Evolutionary conservation across 2,329 filamentous ascomycete species (phyloP).

Genomic region (Rhytidhysteron rufulum): DNA sequence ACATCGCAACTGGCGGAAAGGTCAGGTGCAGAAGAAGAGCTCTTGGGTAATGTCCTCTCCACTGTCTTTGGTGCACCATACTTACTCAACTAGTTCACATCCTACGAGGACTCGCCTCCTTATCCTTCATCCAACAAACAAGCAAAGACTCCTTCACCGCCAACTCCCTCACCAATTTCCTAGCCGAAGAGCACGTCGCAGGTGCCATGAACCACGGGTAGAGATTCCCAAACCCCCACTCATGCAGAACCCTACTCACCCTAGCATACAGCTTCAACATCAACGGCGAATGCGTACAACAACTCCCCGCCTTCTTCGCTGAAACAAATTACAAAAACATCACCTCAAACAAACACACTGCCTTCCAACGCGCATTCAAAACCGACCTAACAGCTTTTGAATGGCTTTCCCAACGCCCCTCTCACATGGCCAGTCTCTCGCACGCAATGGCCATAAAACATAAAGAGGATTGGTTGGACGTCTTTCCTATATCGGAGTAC

Average conservation of each 20-base stretch:
- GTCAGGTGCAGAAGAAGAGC: slow-evolving; percentile 19
- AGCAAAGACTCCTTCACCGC: slow-evolving; percentile 22
- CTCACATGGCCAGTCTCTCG: slow-evolving; percentile 23
- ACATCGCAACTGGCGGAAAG: slow-evolving; percentile 16
- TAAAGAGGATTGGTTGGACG: slow-evolving; percentile 15
- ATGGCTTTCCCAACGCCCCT: slow-evolving; percentile 21
- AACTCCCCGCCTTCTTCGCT: slow-evolving; percentile 26
- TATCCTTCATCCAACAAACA: slow-evolving; percentile 26
- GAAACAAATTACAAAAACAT: slow-evolving; percentile 24
- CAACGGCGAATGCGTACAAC: slow-evolving; percentile 17
- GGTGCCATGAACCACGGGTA: slow-evolving; percentile 22
- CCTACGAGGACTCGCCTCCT: slow-evolving; percentile 30
- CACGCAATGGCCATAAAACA: slow-evolving; percentile 25
- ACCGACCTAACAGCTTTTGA: slow-evolving; percentile 25
- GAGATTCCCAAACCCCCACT: not conserved
- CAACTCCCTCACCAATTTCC: slow-evolving; percentile 23
- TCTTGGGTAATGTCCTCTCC: slow-evolving; percentile 13
- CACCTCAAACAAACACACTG: slow-evolving; percentile 18
- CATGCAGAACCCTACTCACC: not conserved
- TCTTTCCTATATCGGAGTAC: slow-evolving; percentile 15
- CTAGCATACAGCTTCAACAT: slow-evolving; percentile 12
- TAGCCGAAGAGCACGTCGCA: slow-evolving; percentile 22
- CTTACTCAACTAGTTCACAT: slow-evolving; percentile 22
- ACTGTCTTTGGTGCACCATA: not conserved
- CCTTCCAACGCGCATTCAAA: slow-evolving; percentile 22